phyloP scores from a whole-genome alignment of 108 stramenopile genomes.

The Cyclotella choctawhatcheeana region DNA sequence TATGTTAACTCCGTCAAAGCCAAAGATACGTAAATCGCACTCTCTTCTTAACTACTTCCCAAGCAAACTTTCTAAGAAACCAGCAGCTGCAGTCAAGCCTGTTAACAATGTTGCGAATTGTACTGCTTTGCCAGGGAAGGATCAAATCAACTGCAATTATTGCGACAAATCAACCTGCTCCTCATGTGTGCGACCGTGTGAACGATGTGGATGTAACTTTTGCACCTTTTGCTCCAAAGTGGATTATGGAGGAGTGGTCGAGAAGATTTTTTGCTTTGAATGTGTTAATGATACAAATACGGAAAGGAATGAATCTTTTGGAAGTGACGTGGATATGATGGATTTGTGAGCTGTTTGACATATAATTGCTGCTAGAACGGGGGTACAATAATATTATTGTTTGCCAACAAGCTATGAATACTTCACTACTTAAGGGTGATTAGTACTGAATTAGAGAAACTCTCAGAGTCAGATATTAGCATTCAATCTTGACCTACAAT shows the following conservation, averaged over 20 bases:
- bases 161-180: slow-evolving; percentile 41
- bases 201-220: slow-evolving; percentile 28
- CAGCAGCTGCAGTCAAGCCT: not conserved
- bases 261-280: slow-evolving; percentile 46
- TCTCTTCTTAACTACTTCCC: slow-evolving; percentile 3
- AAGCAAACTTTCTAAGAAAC: not conserved
- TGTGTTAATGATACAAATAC: slow-evolving; percentile 8
- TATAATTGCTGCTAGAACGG: too few relatives aligned
- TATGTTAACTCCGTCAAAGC: too few relatives aligned
- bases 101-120: not conserved
- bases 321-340: not conserved
- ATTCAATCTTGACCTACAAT: not conserved
- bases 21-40: not conserved
- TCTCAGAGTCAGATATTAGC: too few relatives aligned
- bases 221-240: slow-evolving; percentile 49
- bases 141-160: slow-evolving; percentile 23
- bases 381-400: too few relatives aligned
- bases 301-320: slow-evolving; percentile 20
- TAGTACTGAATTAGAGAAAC: too few relatives aligned
- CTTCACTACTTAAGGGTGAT: too few relatives aligned
- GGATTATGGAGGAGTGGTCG: slow-evolving; percentile 29
- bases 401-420: too few relatives aligned
- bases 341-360: not conserved
- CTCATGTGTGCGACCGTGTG: slow-evolving; percentile 31
- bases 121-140: not conserved